phyloP scores from a whole-genome alignment of 2,329 filamentous ascomycete genomes.

The Colletotrichum scovillei region DNA sequence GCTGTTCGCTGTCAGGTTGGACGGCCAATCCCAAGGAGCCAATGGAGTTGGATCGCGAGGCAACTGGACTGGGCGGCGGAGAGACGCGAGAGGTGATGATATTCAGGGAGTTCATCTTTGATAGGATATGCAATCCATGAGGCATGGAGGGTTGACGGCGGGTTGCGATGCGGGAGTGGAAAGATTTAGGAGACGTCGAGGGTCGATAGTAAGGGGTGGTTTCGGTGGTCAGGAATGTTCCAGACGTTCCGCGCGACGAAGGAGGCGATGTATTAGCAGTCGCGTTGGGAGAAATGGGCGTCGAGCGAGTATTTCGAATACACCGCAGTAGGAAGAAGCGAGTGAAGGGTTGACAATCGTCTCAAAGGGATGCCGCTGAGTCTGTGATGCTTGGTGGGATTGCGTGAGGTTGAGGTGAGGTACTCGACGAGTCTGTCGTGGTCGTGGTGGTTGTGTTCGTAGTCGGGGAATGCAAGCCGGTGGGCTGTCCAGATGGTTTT shows the following conservation, averaged over 20 bases:
- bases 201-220: slow-evolving; percentile 25
- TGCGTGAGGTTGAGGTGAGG: slow-evolving; percentile 3
- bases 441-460: background rate
- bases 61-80: slow-evolving; percentile 65
- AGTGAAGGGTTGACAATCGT: slow-evolving; percentile 16
- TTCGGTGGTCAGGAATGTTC: slow-evolving; percentile 34
- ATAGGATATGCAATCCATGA: slow-evolving; percentile 66
- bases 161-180: background rate
- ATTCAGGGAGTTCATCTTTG: slow-evolving; percentile 96
- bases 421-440: background rate
- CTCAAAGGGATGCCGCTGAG: background rate
- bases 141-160: slow-evolving; percentile 36
- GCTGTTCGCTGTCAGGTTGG: slow-evolving; percentile 54
- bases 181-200: background rate
- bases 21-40: slow-evolving; percentile 62
- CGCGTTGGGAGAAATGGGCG: slow-evolving; percentile 20
- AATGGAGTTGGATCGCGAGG: slow-evolving; percentile 71
- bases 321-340: slow-evolving; percentile 17
- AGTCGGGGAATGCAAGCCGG: background rate
- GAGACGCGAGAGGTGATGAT: slow-evolving; percentile 89
- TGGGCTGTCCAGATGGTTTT: slow-evolving; percentile 15
- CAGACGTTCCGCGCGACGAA: slow-evolving; percentile 32
- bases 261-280: slow-evolving; percentile 17
- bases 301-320: background rate
- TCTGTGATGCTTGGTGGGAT: background rate